phyloP scores from a whole-genome alignment of 2,329 filamentous ascomycete species.

The Macrophomina tecta region DNA sequence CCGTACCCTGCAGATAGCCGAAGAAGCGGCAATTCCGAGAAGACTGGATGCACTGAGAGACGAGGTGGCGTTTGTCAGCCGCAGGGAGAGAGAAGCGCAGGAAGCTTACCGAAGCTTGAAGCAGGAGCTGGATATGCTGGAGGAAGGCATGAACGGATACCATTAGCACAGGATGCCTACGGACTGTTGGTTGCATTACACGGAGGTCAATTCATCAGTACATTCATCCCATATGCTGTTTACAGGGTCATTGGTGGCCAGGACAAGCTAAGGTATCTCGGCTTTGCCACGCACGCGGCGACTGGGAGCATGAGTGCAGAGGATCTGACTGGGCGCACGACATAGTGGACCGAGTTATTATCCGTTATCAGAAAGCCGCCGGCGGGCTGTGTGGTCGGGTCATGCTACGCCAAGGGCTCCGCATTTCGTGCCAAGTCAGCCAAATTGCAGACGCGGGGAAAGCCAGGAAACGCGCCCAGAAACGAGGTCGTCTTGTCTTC shows the following conservation, averaged over 20 bases:
- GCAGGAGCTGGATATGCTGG: slow-evolving; percentile 75
- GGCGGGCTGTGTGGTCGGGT: not conserved
- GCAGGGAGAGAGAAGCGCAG: slow-evolving; percentile 87
- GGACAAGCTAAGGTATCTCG: not conserved
- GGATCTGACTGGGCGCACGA: slow-evolving; percentile 9
- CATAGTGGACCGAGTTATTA: not conserved
- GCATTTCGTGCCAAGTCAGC: slow-evolving; percentile 9
- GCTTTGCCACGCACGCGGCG: slow-evolving; percentile 11
- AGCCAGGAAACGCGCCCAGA: slow-evolving; percentile 6
- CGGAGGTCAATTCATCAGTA: slow-evolving; percentile 1
- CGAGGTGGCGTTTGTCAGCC: slow-evolving; percentile 82
- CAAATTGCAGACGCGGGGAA: slow-evolving; percentile 1
- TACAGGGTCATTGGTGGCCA: not conserved
- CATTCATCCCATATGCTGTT: not conserved
- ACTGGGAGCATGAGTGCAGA: not conserved
- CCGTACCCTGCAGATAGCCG: slow-evolving; percentile 75
- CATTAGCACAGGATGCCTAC: slow-evolving; percentile 33
- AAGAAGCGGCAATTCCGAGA: slow-evolving; percentile 75
- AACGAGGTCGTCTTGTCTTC: not conserved
- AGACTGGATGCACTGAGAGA: slow-evolving; percentile 77
- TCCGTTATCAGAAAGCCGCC: slow-evolving; percentile 4
- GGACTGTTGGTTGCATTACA: not conserved
- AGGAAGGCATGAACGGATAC: slow-evolving; percentile 44
- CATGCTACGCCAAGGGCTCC: slow-evolving; percentile 23
- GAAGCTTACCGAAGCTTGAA: slow-evolving; percentile 78